Evolutionary conservation across 768 basidiomycete genomes (phyloP).

Genomic region (Phlebiopsis flavidoalba): DNA sequence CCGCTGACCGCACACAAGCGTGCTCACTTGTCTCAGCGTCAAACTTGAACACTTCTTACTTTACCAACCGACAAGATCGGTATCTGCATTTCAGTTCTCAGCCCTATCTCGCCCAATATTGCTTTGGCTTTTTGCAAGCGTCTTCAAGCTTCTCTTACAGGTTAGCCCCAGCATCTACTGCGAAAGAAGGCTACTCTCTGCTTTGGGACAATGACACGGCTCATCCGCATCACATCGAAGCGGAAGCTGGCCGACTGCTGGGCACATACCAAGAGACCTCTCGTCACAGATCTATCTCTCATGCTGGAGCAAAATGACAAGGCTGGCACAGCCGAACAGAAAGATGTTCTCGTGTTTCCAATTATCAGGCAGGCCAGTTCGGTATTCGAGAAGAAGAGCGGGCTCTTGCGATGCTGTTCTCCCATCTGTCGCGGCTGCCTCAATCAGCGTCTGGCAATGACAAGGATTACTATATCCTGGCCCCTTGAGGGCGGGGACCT

Average conservation of each 20-base stretch:
- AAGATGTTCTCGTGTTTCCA: constrained; percentile 61
- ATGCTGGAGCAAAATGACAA: constrained; percentile 6
- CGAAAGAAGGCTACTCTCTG: constrained; percentile 41
- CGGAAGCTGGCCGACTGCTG: constrained; percentile 41
- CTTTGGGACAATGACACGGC: constrained; percentile 62
- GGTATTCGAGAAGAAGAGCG: constrained; percentile 82
- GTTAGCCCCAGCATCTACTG: constrained; percentile 29
- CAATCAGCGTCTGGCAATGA: constrained; percentile 5
- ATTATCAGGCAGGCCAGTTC: constrained; percentile 90
- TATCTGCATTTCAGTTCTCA: constrained; percentile 74
- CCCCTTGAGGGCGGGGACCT: constrained; percentile 69
- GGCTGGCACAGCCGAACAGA: constrained; percentile 10
- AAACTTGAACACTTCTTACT: constrained; percentile 90
- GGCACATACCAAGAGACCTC: constrained; percentile 50
- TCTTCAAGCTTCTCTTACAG: constrained; percentile 71
- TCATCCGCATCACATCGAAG: constrained; percentile 68
- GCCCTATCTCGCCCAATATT: constrained; percentile 70
- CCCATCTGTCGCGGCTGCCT: constrained; percentile 29
- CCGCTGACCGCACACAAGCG: not conserved
- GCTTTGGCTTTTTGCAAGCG: constrained; percentile 67
- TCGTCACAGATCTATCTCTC: constrained; percentile 9
- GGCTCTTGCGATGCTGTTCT: constrained; percentile 52
- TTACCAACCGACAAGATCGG: constrained; percentile 92
- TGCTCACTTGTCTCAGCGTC: constrained; percentile 51
- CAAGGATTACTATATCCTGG: constrained; percentile 18